These are phyloP conservation scores for Mortierella claussenii DNA, from an alignment of 192 early-diverging fungal genomes.

Conservation along the genomic window DNA sequence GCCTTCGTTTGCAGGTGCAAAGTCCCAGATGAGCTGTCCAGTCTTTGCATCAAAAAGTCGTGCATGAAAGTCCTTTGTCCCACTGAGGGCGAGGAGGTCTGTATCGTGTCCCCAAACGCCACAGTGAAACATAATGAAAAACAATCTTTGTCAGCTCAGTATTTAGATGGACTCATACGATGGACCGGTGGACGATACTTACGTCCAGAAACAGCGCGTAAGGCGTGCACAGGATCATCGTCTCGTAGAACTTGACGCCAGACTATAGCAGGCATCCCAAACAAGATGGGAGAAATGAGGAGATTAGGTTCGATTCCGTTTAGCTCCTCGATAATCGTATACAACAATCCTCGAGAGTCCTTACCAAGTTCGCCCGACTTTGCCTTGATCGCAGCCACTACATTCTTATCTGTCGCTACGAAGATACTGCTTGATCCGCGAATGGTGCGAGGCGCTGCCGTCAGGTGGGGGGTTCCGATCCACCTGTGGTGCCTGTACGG, in stretches of 20 bases:
- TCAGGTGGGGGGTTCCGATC: slow-evolving; percentile 58
- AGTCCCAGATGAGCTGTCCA: slow-evolving; percentile 60
- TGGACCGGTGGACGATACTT: slow-evolving; percentile 40
- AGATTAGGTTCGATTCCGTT: too few species aligned
- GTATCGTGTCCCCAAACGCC: too few species aligned
- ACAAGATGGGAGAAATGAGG: too few species aligned
- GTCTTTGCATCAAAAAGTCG: slow-evolving; percentile 59
- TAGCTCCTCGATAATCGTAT: too few species aligned
- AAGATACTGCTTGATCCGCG: slow-evolving; percentile 54
- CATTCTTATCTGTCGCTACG: slow-evolving; percentile 77
- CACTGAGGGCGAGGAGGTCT: slow-evolving; percentile 56
- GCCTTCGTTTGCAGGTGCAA: slow-evolving; percentile 36
- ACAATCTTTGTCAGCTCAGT: not conserved
- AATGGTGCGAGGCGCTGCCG: slow-evolving; percentile 39
- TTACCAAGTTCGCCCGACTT: slow-evolving; percentile 75
- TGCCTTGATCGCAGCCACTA: slow-evolving; percentile 75
- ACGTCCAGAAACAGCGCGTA: slow-evolving; percentile 63
- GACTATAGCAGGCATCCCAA: slow-evolving; percentile 54
- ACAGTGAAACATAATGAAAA: not conserved
- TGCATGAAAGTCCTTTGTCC: slow-evolving; percentile 44
- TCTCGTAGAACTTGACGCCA: slow-evolving; percentile 82
- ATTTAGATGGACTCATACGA: too few species aligned
- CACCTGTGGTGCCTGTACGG: slow-evolving; percentile 66
- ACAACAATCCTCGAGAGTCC: not conserved
- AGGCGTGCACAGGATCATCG: slow-evolving; percentile 64